Percentiles rank a stretch among this genome's conserved stretches.
These are phyloP conservation scores for Fraxinus floribunda DNA, from an alignment of 305 asterid species.

Conservation along the genomic window DNA sequence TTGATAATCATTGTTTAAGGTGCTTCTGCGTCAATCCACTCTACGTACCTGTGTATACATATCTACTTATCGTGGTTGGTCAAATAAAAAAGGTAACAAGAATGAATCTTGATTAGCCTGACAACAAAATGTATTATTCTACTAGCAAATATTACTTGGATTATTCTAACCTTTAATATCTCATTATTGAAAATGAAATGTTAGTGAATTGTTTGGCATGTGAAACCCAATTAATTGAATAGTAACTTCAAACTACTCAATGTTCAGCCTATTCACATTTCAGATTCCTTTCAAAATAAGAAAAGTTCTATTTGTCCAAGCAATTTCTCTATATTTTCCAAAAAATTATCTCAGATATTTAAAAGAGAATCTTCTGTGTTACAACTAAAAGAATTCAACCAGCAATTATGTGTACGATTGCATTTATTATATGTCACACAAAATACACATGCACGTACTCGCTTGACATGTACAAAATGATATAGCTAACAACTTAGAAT, in stretches of 20 bases:
- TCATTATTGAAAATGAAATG: neutral
- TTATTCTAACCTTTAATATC: neutral
- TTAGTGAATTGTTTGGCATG: neutral
- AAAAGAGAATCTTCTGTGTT: neutral
- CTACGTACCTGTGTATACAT: neutral
- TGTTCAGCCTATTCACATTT: no score
- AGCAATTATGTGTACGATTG: neutral
- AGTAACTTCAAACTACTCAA: neutral
- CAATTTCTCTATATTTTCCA: neutral
- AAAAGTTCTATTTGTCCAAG: neutral
- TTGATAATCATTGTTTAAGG: neutral
- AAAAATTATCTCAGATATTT: neutral
- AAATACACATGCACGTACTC: neutral
- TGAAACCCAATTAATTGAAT: neutral
- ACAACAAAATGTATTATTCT: neutral
- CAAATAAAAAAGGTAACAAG: neutral
- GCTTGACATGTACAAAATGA: neutral
- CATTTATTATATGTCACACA: neutral
- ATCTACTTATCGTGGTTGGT: neutral
- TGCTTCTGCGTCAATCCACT: neutral
- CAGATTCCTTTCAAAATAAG: neutral
- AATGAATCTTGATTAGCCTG: neutral
- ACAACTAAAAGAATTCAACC: neutral
- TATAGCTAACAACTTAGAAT: neutral
- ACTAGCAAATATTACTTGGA: neutral